Percentiles rank a stretch among this genome's conserved stretches.
phyloP scores from a whole-genome alignment of 2,329 filamentous ascomycete species.

The Trichoderma asperellum region DNA sequence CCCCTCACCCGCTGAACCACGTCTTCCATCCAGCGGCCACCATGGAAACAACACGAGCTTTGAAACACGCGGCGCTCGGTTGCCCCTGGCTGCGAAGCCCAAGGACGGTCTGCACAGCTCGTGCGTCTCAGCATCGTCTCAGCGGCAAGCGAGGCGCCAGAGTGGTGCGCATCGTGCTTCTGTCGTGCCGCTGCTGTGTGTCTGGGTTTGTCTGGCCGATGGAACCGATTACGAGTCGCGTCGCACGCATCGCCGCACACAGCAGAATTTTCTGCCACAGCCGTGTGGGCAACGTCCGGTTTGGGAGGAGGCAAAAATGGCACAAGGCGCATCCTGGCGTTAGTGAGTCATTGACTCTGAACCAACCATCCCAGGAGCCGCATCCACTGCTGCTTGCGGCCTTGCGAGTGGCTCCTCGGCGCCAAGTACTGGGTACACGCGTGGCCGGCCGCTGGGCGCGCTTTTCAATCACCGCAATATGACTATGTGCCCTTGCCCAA shows the following conservation, averaged over 20 bases:
- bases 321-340: conserved; percentile 25
- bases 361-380: conserved; percentile 35
- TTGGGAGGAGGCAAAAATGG: conserved; percentile 27
- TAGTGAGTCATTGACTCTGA: conserved; percentile 39
- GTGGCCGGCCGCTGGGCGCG: conserved; percentile 12
- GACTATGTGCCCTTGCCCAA: neutral
- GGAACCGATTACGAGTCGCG: conserved; percentile 26
- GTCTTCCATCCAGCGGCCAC: conserved; percentile 29
- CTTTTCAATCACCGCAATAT: neutral
- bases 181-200: neutral
- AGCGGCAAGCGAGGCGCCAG: conserved; percentile 9
- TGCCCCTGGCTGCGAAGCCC: conserved; percentile 1
- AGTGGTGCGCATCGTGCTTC: neutral
- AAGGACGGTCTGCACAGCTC: neutral
- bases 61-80: conserved; percentile 26
- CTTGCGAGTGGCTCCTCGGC: conserved; percentile 38
- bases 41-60: conserved; percentile 25
- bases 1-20: conserved; percentile 29
- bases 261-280: conserved; percentile 31
- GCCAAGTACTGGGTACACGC: conserved; percentile 34
- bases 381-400: conserved; percentile 39
- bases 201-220: neutral
- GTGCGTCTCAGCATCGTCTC: conserved; percentile 25
- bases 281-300: conserved; percentile 14
- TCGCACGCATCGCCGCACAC: conserved; percentile 26